Percentiles rank a stretch among this genome's conserved stretches.
Evolutionary conservation across 129 eudicot species (phyloP).

Genomic region (Tanacetum coccineum): DNA sequence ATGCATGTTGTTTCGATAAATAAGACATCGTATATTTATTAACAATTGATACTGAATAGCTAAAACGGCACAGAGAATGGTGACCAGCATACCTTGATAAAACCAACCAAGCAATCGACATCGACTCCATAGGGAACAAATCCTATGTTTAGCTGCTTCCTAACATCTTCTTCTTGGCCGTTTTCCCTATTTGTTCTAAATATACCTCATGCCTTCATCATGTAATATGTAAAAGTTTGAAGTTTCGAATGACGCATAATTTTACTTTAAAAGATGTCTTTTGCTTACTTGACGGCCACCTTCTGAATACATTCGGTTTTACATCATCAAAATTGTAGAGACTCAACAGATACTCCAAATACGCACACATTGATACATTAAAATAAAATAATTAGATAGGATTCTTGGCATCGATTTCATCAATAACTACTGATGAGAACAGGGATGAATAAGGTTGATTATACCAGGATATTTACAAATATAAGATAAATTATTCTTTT

Average conservation of each 20-base stretch:
- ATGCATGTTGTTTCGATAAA: too few relatives aligned
- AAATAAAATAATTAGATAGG: background rate
- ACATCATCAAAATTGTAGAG: constrained; percentile 87
- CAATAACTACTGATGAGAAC: background rate
- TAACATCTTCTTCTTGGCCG: constrained; percentile 74
- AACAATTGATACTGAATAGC: background rate
- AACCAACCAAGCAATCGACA: constrained; percentile 85
- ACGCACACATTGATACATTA: constrained; percentile 64
- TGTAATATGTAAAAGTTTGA: background rate
- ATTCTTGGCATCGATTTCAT: background rate
- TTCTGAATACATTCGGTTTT: constrained; percentile 62
- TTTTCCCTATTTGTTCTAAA: constrained; percentile 84
- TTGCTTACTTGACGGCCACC: constrained; percentile 81
- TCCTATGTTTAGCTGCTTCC: constrained; percentile 74
- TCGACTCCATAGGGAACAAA: constrained; percentile 71
- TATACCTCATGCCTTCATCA: constrained; percentile 79
- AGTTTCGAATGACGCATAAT: too few relatives aligned
- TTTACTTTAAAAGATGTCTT: constrained; percentile 3
- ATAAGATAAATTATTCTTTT: too few relatives aligned
- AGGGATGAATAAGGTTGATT: background rate
- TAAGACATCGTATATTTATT: background rate
- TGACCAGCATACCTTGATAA: constrained; percentile 52
- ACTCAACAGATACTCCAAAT: constrained; percentile 89
- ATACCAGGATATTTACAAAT: background rate
- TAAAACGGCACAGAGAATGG: background rate